These are phyloP conservation scores for Aureobasidium namibiae DNA, from an alignment of 2,329 filamentous ascomycete genomes.

Conservation along the genomic window DNA sequence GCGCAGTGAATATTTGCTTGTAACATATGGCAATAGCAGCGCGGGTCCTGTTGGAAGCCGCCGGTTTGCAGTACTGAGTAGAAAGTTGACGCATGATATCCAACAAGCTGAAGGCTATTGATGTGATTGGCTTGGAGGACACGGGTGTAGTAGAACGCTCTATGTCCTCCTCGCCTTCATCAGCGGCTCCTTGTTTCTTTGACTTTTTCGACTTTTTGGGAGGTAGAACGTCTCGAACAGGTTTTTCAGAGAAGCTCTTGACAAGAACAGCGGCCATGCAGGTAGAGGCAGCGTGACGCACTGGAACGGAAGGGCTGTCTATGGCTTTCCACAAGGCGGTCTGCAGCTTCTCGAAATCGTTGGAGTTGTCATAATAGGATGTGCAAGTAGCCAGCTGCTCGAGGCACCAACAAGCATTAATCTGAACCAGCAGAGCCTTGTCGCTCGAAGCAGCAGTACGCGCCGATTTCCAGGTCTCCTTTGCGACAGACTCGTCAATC, in stretches of 20 bases:
- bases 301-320: slow-evolving; percentile 65
- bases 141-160: slow-evolving; percentile 65
- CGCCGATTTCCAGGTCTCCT: slow-evolving; percentile 89
- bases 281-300: slow-evolving; percentile 78
- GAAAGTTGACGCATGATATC: slow-evolving; percentile 77
- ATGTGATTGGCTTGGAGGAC: slow-evolving; percentile 61
- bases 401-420: slow-evolving; percentile 70
- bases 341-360: slow-evolving; percentile 85
- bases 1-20: slow-evolving; percentile 64
- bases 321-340: slow-evolving; percentile 75
- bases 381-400: slow-evolving; percentile 65
- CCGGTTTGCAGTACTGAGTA: slow-evolving; percentile 66
- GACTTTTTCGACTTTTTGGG: slow-evolving; percentile 66
- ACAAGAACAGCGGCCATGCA: slow-evolving; percentile 77
- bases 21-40: slow-evolving; percentile 85
- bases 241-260: slow-evolving; percentile 64
- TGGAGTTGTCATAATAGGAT: slow-evolving; percentile 74
- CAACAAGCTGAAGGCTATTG: slow-evolving; percentile 63
- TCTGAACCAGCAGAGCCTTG: slow-evolving; percentile 74
- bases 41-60: slow-evolving; percentile 71
- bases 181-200: slow-evolving; percentile 57
- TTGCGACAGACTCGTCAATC: slow-evolving; percentile 74
- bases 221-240: slow-evolving; percentile 42
- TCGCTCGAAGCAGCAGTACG: slow-evolving; percentile 69
- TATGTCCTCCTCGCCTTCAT: slow-evolving; percentile 62